These are phyloP conservation scores for Fusarium tanahbumbuense DNA, from an alignment of 2,329 filamentous ascomycete species.

Conservation along the genomic window DNA sequence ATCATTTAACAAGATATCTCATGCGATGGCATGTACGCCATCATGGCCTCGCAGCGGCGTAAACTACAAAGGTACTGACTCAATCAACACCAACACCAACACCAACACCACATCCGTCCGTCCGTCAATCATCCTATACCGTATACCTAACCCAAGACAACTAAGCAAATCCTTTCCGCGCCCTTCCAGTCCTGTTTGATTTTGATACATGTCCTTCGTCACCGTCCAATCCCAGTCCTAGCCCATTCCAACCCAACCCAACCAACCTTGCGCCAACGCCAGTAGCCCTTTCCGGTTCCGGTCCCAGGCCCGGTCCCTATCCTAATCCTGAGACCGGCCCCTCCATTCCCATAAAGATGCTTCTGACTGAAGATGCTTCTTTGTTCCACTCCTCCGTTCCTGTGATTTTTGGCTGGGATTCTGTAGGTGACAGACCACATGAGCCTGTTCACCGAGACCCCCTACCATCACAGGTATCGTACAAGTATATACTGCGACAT, in stretches of 20 bases:
- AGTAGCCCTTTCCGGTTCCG: constrained; percentile 25
- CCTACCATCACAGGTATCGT: constrained; percentile 37
- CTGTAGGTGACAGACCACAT: neutral
- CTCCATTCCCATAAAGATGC: constrained; percentile 32
- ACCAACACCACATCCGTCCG: constrained; percentile 7
- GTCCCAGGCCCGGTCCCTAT: constrained; percentile 24
- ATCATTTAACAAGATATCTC: constrained; percentile 33
- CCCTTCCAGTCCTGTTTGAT: constrained; percentile 38
- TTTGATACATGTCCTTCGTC: constrained; percentile 45
- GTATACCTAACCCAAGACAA: constrained; percentile 42
- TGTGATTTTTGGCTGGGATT: constrained; percentile 4
- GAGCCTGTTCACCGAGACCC: constrained; percentile 1
- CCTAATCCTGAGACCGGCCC: neutral
- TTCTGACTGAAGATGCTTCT: constrained; percentile 28
- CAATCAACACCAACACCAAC: constrained; percentile 3
- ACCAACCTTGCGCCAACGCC: constrained; percentile 45
- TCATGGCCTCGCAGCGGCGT: constrained; percentile 24
- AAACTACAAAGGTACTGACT: constrained; percentile 13
- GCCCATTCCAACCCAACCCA: constrained; percentile 18
- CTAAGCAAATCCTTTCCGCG: constrained; percentile 36
- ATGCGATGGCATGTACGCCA: constrained; percentile 20
- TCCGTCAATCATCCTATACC: constrained; percentile 33
- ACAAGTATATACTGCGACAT: constrained; percentile 45
- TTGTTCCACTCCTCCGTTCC: constrained; percentile 2
- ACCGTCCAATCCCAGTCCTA: constrained; percentile 21